Conservation (phyloP, 495 filamentous ascomycete species). For the Penicillium manginii region DNA sequence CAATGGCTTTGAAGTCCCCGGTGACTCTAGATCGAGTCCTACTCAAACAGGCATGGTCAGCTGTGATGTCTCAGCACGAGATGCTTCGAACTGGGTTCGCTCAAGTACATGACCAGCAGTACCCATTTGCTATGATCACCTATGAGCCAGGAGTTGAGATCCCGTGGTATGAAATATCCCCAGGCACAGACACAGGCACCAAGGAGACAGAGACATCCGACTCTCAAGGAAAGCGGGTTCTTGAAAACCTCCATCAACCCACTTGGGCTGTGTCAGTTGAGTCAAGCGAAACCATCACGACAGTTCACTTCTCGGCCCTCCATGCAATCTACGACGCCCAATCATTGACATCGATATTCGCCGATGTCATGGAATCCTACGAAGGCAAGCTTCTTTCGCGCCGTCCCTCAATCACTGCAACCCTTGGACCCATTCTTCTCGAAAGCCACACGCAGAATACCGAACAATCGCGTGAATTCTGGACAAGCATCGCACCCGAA, state of each 20-base stretch:
- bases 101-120: constrained; percentile 42
- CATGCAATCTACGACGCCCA: constrained; percentile 83
- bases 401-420: constrained; percentile 36
- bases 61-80: constrained; percentile 56
- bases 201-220: too few species aligned
- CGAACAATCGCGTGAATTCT: constrained; percentile 51
- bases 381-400: constrained; percentile 22
- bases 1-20: constrained; percentile 64
- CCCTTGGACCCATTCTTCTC: constrained; percentile 57
- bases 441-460: constrained; percentile 33
- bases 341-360: constrained; percentile 62
- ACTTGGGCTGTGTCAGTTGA: constrained; percentile 51
- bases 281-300: constrained; percentile 14
- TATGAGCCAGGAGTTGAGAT: constrained; percentile 41
- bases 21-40: constrained; percentile 49
- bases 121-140: constrained; percentile 70
- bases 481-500: constrained; percentile 56
- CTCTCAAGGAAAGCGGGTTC: constrained; percentile 21
- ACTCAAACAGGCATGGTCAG: constrained; percentile 62
- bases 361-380: constrained; percentile 53
- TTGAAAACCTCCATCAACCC: constrained; percentile 47
- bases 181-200: too few species aligned
- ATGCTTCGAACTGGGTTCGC: constrained; percentile 79
- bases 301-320: constrained; percentile 59
- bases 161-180: constrained; percentile 45